Evolutionary conservation across 257 asterid genomes (phyloP), one percentile per base, ranked within the genome.

Genomic region (Petrea volubilis): DNA sequence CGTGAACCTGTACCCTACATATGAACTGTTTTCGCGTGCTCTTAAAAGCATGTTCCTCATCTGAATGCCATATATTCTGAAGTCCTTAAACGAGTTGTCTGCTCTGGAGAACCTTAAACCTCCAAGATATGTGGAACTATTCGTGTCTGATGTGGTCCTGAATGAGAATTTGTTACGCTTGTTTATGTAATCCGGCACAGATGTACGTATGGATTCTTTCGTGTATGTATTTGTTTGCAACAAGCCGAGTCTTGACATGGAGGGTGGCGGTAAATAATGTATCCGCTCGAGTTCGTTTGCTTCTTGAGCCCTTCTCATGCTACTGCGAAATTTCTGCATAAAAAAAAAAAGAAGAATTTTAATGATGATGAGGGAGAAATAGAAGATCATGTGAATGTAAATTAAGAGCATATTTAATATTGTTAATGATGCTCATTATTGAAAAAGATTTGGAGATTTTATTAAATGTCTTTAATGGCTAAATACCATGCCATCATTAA

Each of bases 291-390:
- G 67, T 8, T 50, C 70, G n/a, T 72, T 70, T 60, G 72, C 36
- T 60, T 84, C 83, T 71, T 78, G 84, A 47, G 77, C 69, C 60
- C 77, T 75, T 76, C 73, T 89, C 78, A 68, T 24, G 78, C 74
- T 43, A 67, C 81, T 70, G 0, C 97, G 88, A 66, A 70, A 79
- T 71, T 89, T 91, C 97, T 91, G 96, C 82, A 77, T 50, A 64
- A 63, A 64, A 33, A 57, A 27, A 10, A 33, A 46, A 64, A n/a
- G n/a, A n/a, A n/a, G n/a, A n/a, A n/a, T n/a, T n/a, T n/a, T n/a
- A n/a, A n/a, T 11, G 20, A 71, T 56, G 46, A 64, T 17, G 17
- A 17, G 23, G 57, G 7, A 75, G 1, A 11, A 58, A 18, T 8
- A 31, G 7, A 31, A 31, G 38, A n/a, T n/a, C n/a, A n/a, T n/a